Base-by-base conservation (phyloP, 2,329 filamentous ascomycete species). In the Aciculosporium take region DNA sequence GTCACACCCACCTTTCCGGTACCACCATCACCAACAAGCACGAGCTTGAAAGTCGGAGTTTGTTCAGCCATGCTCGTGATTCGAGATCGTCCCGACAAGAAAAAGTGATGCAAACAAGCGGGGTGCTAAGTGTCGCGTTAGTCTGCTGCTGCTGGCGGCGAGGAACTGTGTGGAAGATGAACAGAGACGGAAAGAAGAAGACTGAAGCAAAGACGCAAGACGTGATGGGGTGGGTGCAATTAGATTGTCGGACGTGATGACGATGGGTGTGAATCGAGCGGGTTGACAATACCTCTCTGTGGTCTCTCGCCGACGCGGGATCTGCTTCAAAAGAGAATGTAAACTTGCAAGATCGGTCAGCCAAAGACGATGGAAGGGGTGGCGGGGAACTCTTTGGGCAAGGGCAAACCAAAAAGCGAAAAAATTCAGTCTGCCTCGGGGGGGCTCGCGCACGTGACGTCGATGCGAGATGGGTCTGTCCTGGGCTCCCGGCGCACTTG, bases 1-100 rank as follows among this genome's bases (percentile, higher is more conserved):
- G 18, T 40, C 48, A 48, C 30, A 62, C 59, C 48, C 48, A 93
- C 91, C 88, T 98, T 98, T 72, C 91, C 91, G 60, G 91, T 98
- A 77, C 91, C 91, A 69, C 91, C 91, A 65, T 98, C 91, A 66
- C 91, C 91, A 61, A 98, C 91, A 70, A 98, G 86, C 66, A 98
- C 91, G 60, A 98, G 85, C 85, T 98, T 98, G 83, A 98, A 98
- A 66, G 86, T 94, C 53, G 89, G 86, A 53, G 58, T 63, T 64
- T 60, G 57, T 49, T 59, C 55, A 67, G 82, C 76, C 84, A 91
- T 93, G 58, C 57, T 65, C 56, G 58, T 51, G 54, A 53, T 48
- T 48, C 40, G 52, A 48, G 46, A 43, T 46, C 38, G 45, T 45
- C 40, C 29, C 37, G 48, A 43, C 40, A 41, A 45, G 32, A 43